Percentiles rank a stretch among this genome's conserved stretches.
These are phyloP conservation scores for Mycena filopes DNA, from an alignment of 768 basidiomycete genomes.

Conservation along the genomic window DNA sequence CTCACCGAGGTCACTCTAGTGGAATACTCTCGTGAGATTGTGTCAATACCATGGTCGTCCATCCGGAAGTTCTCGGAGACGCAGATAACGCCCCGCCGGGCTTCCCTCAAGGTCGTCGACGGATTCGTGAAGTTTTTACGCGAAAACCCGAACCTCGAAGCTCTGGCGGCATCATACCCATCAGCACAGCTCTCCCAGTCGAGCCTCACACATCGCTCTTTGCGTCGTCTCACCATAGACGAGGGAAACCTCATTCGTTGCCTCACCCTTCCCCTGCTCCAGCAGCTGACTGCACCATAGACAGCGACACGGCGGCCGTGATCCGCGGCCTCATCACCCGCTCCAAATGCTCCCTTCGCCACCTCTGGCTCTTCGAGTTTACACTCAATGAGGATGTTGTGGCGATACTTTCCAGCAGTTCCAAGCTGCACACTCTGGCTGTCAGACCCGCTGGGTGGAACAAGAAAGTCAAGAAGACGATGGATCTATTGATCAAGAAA, in stretches of 20 bases:
- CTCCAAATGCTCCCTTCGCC: slow-evolving; percentile 18
- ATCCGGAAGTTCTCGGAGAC: slow-evolving; percentile 14
- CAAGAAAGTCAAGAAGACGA: neutral
- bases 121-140: slow-evolving; percentile 10
- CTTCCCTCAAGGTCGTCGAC: neutral
- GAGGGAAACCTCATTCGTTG: slow-evolving; percentile 11
- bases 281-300: neutral
- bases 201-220: neutral
- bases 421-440: neutral
- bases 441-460: neutral
- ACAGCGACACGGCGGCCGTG: neutral
- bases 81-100: neutral
- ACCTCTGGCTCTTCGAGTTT: slow-evolving; percentile 8
- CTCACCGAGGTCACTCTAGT: neutral
- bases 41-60: slow-evolving; percentile 6
- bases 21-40: neutral
- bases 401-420: slow-evolving; percentile 10
- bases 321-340: slow-evolving; percentile 10
- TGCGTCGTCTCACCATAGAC: slow-evolving; percentile 2
- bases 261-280: slow-evolving; percentile 12
- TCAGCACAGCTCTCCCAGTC: neutral
- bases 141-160: slow-evolving; percentile 7
- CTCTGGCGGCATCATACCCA: slow-evolving; percentile 4
- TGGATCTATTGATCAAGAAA: slow-evolving; percentile 3
- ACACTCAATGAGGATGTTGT: neutral